Evolutionary conservation across 225 moss, liverwort and hornwort species (phyloP), one percentile per base, ranked within the genome.

Genomic region (Climacium dendroides): DNA sequence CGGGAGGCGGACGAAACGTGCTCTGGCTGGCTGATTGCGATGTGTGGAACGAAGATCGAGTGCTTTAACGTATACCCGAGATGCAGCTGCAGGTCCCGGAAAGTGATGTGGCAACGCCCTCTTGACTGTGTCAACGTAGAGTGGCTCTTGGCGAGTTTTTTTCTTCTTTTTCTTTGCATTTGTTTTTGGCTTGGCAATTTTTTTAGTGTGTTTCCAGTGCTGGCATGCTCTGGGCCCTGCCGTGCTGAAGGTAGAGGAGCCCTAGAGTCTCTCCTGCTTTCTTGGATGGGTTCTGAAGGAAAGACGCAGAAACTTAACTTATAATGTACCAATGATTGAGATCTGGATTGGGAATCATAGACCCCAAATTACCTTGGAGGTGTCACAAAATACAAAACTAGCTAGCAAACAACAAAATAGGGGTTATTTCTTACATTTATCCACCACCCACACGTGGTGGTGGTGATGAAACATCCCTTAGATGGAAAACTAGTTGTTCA

Each of bases 371-470:
- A 16, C 17, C 6, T 25, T n/a, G 35, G n/a, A 54, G 55, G 78
- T 10, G 55, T 25, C 15, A n/a, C 1, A 0, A n/a, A 74, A 24
- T 24, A 54, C 6, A 54, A 25, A 35, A n/a, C 24, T n/a, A 25
- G 54, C 15, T n/a, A n/a, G 54, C 10, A 55, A 78, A 37, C 77
- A 48, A 50, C 3, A 52, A 75, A 34, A 34, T 45, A 17, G 47
- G 50, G 32, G 13, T 5, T 1, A 5, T 5, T 35, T 75, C 35
- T 20, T 35, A 77, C 3, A 25, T n/a, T 24, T 24, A n/a, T 54
- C 54, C 10, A n/a, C n/a, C n/a, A n/a, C n/a, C n/a, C n/a, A n/a
- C 10, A 9, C 0, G 1, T 19, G 0, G 13, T 13, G 13, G 35
- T 22, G 3, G 75, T 30, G 19, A 19, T 6, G 15, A 13, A 32